phyloP scores from a whole-genome alignment of 1,139 yeast species.

The Pichia kudriavzevii region DNA sequence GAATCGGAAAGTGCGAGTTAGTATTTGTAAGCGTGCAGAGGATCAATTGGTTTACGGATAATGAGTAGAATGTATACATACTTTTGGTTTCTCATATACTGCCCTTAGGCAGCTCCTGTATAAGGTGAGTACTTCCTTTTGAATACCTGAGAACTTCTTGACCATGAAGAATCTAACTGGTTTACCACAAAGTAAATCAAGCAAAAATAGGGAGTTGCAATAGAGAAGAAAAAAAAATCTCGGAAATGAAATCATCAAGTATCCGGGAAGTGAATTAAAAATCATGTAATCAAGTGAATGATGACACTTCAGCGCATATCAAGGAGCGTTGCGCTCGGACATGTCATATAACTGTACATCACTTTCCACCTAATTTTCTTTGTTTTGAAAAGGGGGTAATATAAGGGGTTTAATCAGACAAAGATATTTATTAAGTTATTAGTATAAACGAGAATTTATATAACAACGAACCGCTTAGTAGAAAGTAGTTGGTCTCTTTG shows the following conservation, averaged over 20 bases:
- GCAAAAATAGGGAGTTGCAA: not conserved
- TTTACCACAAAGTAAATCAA: too few relatives aligned
- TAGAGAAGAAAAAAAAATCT: too few relatives aligned
- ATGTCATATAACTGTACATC: not conserved
- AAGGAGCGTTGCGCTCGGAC: too few relatives aligned
- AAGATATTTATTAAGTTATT: conserved; percentile 15
- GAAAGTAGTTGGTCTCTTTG: conserved; percentile 95
- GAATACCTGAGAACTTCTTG: conserved; percentile 28
- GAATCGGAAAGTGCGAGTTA: not conserved
- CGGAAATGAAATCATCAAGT: too few relatives aligned
- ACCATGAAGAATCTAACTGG: conserved; percentile 6
- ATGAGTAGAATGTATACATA: too few relatives aligned
- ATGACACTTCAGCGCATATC: not conserved
- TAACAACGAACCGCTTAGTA: conserved; percentile 44
- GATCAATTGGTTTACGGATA: not conserved
- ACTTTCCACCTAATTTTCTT: not conserved
- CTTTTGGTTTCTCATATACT: conserved; percentile 48
- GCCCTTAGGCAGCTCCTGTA: conserved; percentile 53
- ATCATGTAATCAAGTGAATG: not conserved
- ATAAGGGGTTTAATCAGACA: too few relatives aligned
- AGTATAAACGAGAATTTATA: conserved; percentile 15
- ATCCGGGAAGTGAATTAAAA: too few relatives aligned
- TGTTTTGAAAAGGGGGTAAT: too few relatives aligned
- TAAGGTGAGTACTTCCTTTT: conserved; percentile 44
- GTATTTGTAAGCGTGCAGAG: not conserved